These are phyloP conservation scores for Myriosclerotinia curreyana DNA, from an alignment of 2,329 filamentous ascomycete species.

Conservation along the genomic window DNA sequence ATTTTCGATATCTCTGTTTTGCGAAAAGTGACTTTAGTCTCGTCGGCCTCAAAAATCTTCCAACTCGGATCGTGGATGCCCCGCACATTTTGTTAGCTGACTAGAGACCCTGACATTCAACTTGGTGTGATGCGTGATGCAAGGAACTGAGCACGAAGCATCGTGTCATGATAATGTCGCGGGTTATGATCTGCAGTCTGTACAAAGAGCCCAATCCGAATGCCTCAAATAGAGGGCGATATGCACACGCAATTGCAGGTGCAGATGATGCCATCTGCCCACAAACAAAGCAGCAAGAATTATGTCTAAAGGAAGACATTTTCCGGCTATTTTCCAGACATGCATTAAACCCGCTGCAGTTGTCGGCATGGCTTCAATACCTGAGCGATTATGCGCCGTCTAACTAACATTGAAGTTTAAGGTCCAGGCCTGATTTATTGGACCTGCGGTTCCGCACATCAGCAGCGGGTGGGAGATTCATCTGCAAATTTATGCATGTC, in stretches of 20 bases:
- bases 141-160: neutral
- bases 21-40: neutral
- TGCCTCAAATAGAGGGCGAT: neutral
- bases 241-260: neutral
- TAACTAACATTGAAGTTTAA: no score
- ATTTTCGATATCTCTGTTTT: neutral
- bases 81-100: neutral
- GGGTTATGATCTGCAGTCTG: neutral
- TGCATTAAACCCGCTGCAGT: neutral
- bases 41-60: neutral
- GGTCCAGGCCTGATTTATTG: neutral
- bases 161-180: neutral
- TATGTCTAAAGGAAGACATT: neutral
- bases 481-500: conserved; percentile 44
- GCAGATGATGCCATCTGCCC: neutral
- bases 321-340: neutral
- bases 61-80: neutral
- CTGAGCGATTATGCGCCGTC: neutral
- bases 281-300: neutral
- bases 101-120: neutral
- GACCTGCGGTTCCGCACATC: neutral
- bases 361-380: neutral
- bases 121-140: neutral
- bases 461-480: neutral
- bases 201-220: neutral